Percentiles rank a stretch among this genome's conserved stretches.
These are phyloP conservation scores for Dittrichia graveolens DNA, from an alignment of 129 eudicot genomes.

Conservation along the genomic window DNA sequence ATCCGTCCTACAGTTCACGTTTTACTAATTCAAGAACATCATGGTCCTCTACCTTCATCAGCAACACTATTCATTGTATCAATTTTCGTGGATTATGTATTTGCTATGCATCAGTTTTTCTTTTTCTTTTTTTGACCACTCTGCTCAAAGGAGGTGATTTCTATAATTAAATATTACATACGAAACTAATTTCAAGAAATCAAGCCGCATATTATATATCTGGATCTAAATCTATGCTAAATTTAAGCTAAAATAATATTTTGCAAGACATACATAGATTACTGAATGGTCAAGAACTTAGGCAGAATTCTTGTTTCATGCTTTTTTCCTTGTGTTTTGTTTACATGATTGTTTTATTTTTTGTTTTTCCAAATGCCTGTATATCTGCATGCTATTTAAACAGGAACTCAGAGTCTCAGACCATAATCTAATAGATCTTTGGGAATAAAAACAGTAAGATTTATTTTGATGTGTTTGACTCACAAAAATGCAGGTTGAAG, in stretches of 20 bases:
- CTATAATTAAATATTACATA: neutral
- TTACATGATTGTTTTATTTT: neutral
- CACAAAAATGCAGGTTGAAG: slow-evolving; percentile 72
- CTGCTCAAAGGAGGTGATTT: neutral
- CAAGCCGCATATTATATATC: neutral
- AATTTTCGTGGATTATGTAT: neutral
- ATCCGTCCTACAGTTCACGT: too few species aligned
- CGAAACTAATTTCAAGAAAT: neutral
- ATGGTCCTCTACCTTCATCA: too few species aligned
- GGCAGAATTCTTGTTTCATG: slow-evolving; percentile 1
- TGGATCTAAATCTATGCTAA: neutral
- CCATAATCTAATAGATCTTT: neutral
- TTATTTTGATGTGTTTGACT: slow-evolving; percentile 6
- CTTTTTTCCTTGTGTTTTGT: neutral
- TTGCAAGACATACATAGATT: neutral
- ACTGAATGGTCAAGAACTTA: neutral
- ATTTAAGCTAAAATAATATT: neutral
- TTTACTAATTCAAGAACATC: too few species aligned
- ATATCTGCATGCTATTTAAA: neutral
- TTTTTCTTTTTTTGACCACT: neutral
- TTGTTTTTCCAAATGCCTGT: neutral
- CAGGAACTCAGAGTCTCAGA: neutral
- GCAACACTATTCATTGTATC: neutral
- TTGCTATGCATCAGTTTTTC: slow-evolving; percentile 6
- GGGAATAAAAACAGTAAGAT: neutral